Base-by-base conservation (phyloP, 495 filamentous ascomycete genomes). In the Penicillium steckii region DNA sequence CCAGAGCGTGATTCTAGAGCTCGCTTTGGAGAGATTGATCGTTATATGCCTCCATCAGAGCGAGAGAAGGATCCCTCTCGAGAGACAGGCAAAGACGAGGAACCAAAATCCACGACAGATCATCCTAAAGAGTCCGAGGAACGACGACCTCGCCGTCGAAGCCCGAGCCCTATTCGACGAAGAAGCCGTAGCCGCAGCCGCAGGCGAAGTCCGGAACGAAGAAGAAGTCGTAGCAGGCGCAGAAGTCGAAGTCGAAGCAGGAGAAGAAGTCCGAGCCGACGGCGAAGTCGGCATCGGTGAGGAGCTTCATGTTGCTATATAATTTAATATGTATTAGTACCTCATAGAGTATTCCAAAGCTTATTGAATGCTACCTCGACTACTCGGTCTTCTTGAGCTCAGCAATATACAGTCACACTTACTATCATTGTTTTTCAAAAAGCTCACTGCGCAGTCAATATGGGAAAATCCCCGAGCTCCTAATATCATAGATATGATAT, bases 11-110 rank as follows among this genome's bases (percentile, higher is more conserved):
- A 60, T 5, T 48, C 47, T 42, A 51, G 52, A 44, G 18, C 43
- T 12, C 48, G 65, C 3, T 65, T 64, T 24, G 62, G 70, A 18
- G 74, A 81, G 7, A 78, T 80, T 53, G 79, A 84, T 62, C 74
- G 80, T 6, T 82, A 84, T 53, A 72, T 81, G n/a, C 80, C 80
- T 15, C 56, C 50, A n/a, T 66, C 56, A 22, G 72, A 71, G n/a
- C 56, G 62, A 12, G 62, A 66, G 17, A 56, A 65, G 9, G 69
- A 67, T 13, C 26, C 53, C n/a, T n/a, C 32, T 22, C 48, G 44
- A 42, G 44, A 55, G 21, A 47, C 45, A 23, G 57, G 45, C n/a
- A 59, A 53, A 8, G 33, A 52, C 4, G 26, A 24, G 13, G 59
- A 69, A 1, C 48, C 40, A 9, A 59, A 64, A 49, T 46, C 26